Base-by-base conservation (phyloP, 768 basidiomycete genomes). In the Paxillus ammoniavirescens region DNA sequence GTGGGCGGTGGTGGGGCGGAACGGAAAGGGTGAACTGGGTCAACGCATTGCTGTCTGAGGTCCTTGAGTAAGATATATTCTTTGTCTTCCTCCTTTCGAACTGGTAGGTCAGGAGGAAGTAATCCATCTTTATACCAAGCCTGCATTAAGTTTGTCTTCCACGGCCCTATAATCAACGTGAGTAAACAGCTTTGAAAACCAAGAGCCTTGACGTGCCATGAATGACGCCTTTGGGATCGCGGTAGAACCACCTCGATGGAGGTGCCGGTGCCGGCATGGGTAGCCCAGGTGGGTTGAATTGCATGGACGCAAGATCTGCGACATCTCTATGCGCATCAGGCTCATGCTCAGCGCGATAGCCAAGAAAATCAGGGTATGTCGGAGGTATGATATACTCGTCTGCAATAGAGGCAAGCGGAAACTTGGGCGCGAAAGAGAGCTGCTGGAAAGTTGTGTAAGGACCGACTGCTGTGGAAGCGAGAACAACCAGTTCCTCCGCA, bases 401-500 rank as follows among this genome's bases (percentile, higher is more conserved):
- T 28, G 92, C 89, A 50, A 96, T 89, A 0, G 88, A 82, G 26
- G 89, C 88, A 50, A 94, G 76, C n/a, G 93, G 93, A 61, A 96
- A 91, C 47, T 80, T 86, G 9, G 93, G 93, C 3, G 93, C 82
- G 63, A 92, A 94, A 8, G 77, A 79, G 14, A 96, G 74, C 72
- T 96, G 93, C 65, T 94, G 93, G 73, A 96, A 95, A 7, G 91
- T 94, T 17, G 89, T 91, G 66, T 94, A 96, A 30, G 91, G 83
- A 17, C 90, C 89, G 70, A 85, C 83, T 52, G 87, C 84, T 8
- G 86, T 78, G 3, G 84, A 83, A 36, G 86, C 82, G 8, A 89
- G 73, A 12, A 86, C 76, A 3, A 85, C 68, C 17, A 89, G 69
- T 64, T 92, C 90, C 54, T 92, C 90, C 1, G 81, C 71, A 14